Conservation (phyloP, 2,329 filamentous ascomycete species). For the Colletotrichum sp. region DNA sequence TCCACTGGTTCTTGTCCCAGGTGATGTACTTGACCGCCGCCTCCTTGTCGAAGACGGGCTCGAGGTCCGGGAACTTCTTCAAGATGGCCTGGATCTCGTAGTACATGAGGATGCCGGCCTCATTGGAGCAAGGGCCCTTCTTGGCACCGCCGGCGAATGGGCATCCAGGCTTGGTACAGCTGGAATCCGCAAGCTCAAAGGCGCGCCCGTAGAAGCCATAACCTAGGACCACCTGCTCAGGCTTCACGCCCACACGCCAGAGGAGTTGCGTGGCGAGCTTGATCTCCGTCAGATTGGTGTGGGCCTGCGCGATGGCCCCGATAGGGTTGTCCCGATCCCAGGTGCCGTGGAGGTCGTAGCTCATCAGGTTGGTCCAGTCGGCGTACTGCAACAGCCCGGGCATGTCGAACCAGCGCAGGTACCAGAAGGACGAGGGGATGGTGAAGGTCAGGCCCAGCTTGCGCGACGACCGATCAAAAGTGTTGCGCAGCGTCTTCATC, state of each 20-base stretch:
- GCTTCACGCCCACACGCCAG: conserved; percentile 48
- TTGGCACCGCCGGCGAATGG: conserved; percentile 22
- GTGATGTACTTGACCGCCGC: conserved; percentile 35
- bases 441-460: conserved; percentile 33
- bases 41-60: conserved; percentile 27
- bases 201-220: background rate
- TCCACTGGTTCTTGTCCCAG: conserved; percentile 43
- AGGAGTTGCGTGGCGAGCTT: conserved; percentile 39
- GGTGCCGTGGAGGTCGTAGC: background rate
- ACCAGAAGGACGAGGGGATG: conserved; percentile 30
- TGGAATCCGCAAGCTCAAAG: background rate
- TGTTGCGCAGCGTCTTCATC: conserved; percentile 16
- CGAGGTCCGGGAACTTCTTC: conserved; percentile 21
- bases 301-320: background rate
- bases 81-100: conserved; percentile 29
- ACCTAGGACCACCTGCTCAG: conserved; percentile 47
- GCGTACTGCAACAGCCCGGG: conserved; percentile 25
- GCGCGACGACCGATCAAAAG: background rate
- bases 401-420: conserved; percentile 30
- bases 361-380: conserved; percentile 45
- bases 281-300: conserved; percentile 14
- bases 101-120: conserved; percentile 25
- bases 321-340: conserved; percentile 25
- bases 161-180: conserved; percentile 23
- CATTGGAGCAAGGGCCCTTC: conserved; percentile 24